Base-by-base conservation (phyloP, 257 asterid genomes). In the Ilex asprella region DNA sequence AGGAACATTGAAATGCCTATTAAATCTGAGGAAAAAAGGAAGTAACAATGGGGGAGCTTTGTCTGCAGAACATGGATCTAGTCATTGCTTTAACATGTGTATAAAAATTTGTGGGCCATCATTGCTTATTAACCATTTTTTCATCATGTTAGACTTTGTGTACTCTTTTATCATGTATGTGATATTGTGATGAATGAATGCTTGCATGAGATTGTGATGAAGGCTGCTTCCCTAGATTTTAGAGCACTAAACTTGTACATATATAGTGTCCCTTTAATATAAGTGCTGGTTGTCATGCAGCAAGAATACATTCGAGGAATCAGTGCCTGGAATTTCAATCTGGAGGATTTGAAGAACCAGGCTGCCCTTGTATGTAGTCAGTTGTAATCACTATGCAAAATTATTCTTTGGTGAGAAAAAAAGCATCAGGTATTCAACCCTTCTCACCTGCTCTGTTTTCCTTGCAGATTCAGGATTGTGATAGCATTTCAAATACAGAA, bases 271-370 rank as follows among this genome's bases (percentile, higher is more conserved):
- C 5, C 41, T 8, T 3, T 4, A 35, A 0, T 35, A 3, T 35
- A 35, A 35, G 41, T 32, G 12, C 39, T 43, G 32, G 35, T 69
- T 54, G 46, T 63, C 71, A 68, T 75, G 84, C 94, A 91, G 98
- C 89, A 88, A 88, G 98, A 91, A 79, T 91, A 91, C 69, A 91
- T 91, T 59, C 86, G 98, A 71, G 98, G 98, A 64, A 83, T 91
- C 75, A 91, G 96, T 76, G 95, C 95, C 11, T 91, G 98, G 98
- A 91, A 91, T 73, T 91, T 91, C 81, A 86, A 91, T 71, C 82
- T 88, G 67, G 98, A 91, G 77, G 98, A 91, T 81, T 80, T 91
- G 84, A 88, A 82, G 78, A 88, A 78, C 79, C 91, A 91, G 81
- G 96, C 96, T 84, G 91, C 96, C 39, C 86, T 84, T 62, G 98